Percentiles rank a stretch among this genome's conserved stretches.
phyloP scores from a whole-genome alignment of 1,284 basidiomycete genomes.

The Ganoderma meredithae region DNA sequence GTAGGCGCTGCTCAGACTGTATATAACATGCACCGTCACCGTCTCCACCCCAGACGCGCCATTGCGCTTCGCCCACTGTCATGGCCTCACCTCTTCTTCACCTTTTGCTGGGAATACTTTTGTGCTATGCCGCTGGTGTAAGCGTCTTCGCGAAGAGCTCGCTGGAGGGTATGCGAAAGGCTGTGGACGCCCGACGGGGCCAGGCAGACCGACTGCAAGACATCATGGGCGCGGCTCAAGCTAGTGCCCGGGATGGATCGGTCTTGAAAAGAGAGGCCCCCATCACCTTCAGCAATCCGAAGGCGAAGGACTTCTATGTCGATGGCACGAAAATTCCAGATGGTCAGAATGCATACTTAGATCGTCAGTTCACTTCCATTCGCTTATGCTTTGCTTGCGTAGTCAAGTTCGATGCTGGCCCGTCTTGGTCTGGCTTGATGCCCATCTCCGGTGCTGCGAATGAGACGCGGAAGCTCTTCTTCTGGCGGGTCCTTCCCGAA shows the following conservation, averaged over 20 bases:
- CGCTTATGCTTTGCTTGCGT: background rate
- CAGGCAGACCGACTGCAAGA: slow-evolving; percentile 51
- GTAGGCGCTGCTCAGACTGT: background rate
- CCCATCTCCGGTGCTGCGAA: slow-evolving; percentile 45
- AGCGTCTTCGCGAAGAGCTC: slow-evolving; percentile 27
- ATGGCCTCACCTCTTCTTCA: slow-evolving; percentile 2
- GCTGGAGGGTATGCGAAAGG: slow-evolving; percentile 51
- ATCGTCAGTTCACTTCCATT: background rate
- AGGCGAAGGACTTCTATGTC: slow-evolving; percentile 44
- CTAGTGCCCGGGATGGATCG: background rate
- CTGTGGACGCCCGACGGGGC: slow-evolving; percentile 53
- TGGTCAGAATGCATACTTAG: slow-evolving; percentile 29
- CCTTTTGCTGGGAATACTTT: slow-evolving; percentile 5
- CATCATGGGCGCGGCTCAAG: slow-evolving; percentile 47
- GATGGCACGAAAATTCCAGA: slow-evolving; percentile 44
- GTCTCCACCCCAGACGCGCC: background rate
- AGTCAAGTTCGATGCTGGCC: slow-evolving; percentile 50
- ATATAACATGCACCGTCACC: background rate
- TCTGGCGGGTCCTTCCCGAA: slow-evolving; percentile 44
- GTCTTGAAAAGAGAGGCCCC: slow-evolving; percentile 34
- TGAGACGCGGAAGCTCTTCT: slow-evolving; percentile 54
- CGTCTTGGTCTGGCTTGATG: slow-evolving; percentile 50
- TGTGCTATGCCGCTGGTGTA: slow-evolving; percentile 3
- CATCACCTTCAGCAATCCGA: slow-evolving; percentile 44
- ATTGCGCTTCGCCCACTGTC: slow-evolving; percentile 10